Evolutionary conservation across 768 basidiomycete genomes (phyloP).

Genomic region (Tylopilus cervinicoccineus): DNA sequence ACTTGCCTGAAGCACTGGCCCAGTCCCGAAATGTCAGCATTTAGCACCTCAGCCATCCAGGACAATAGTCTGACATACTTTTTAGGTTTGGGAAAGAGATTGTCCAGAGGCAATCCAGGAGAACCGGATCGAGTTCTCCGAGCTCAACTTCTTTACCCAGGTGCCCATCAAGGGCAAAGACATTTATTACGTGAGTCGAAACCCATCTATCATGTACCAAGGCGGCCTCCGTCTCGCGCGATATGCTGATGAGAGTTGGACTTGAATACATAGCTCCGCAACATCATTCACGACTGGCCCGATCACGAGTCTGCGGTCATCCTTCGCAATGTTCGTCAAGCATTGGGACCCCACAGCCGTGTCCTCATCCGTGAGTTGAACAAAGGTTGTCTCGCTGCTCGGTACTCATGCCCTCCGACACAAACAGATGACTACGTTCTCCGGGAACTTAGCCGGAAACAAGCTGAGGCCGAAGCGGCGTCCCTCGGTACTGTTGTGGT

Average conservation of each 20-base stretch:
- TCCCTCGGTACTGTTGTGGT: slow-evolving; percentile 16
- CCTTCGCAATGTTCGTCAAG: slow-evolving; percentile 28
- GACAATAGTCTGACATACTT: not conserved
- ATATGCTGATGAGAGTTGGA: too few relatives aligned
- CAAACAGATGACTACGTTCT: slow-evolving; percentile 25
- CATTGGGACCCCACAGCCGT: slow-evolving; percentile 27
- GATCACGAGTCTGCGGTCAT: slow-evolving; percentile 27
- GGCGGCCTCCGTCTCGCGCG: not conserved
- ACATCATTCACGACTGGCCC: slow-evolving; percentile 33
- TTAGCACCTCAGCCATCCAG: not conserved
- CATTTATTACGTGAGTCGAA: slow-evolving; percentile 32
- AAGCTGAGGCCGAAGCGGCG: slow-evolving; percentile 9
- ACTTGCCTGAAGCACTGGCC: slow-evolving; percentile 23
- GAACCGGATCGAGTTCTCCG: slow-evolving; percentile 24
- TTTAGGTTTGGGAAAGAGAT: slow-evolving; percentile 24
- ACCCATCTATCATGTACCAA: not conserved
- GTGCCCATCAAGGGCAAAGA: not conserved
- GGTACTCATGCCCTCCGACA: not conserved
- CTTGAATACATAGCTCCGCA: slow-evolving; percentile 14
- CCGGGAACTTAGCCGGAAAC: slow-evolving; percentile 14
- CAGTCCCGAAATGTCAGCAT: slow-evolving; percentile 16
- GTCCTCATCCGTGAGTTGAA: slow-evolving; percentile 31
- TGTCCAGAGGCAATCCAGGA: slow-evolving; percentile 16
- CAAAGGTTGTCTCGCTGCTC: not conserved
- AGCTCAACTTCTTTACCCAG: slow-evolving; percentile 30